Percentiles rank a stretch among this genome's conserved stretches.
These are phyloP conservation scores for Cucurbita pepo DNA, from an alignment of 306 rosid species.

Conservation along the genomic window DNA sequence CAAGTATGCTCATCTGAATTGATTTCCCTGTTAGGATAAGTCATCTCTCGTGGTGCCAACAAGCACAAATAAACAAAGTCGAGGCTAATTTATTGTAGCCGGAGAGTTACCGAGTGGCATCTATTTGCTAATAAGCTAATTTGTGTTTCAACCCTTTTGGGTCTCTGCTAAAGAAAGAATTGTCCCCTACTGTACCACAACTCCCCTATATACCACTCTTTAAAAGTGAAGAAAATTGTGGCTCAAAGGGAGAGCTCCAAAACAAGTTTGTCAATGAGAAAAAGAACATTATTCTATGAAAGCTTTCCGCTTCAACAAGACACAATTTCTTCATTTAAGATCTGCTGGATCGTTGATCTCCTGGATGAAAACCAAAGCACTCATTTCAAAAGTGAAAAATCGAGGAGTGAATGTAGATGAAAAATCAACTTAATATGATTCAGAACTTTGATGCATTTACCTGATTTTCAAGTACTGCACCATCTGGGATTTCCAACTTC, in stretches of 20 bases:
- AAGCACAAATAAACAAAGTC: neutral
- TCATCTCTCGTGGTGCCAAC: neutral
- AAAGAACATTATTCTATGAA: neutral
- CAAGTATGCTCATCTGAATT: neutral
- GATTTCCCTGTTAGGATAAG: neutral
- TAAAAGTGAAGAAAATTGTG: neutral
- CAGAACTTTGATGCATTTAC: conserved; percentile 10
- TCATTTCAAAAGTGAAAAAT: neutral
- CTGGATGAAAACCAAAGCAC: conserved; percentile 15
- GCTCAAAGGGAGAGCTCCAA: neutral
- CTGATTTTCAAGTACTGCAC: conserved; percentile 45
- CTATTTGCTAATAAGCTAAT: neutral
- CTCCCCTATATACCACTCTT: neutral
- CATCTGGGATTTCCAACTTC: conserved; percentile 59
- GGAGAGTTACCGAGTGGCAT: neutral
- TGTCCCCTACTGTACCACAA: neutral
- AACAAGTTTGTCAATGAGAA: neutral
- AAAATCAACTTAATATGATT: neutral
- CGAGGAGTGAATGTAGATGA: neutral
- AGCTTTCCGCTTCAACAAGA: neutral
- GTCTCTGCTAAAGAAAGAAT: neutral
- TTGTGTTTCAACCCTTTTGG: neutral
- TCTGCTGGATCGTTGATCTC: conserved; percentile 32
- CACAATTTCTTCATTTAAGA: conserved; percentile 12
- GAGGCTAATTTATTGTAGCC: neutral